Conservation (phyloP, 2,329 filamentous ascomycete species). For the Aspergillus aculeatinus region DNA sequence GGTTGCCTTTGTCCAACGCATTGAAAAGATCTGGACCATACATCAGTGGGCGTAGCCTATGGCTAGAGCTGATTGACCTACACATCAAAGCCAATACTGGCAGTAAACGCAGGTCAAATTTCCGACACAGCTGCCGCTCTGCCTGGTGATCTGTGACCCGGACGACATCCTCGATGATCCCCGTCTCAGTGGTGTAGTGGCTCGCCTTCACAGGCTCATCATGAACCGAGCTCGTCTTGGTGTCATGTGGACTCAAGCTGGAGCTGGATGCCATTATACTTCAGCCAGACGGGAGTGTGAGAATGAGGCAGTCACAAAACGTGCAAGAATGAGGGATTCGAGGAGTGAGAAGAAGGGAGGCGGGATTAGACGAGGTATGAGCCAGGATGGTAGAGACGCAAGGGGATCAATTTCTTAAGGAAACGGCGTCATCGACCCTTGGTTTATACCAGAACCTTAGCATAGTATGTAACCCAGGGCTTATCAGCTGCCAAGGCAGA, state of each 20-base stretch:
- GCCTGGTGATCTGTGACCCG: constrained; percentile 46
- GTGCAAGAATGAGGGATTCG: neutral
- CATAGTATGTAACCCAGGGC: neutral
- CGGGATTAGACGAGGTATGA: neutral
- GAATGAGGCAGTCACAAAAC: neutral
- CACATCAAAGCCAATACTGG: constrained; percentile 61
- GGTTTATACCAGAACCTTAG: neutral
- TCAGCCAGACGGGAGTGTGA: neutral
- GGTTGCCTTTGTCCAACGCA: constrained; percentile 51
- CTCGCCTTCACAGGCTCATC: constrained; percentile 15
- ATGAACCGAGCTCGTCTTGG: neutral
- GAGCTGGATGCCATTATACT: neutral
- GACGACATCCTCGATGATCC: constrained; percentile 28
- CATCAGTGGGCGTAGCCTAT: neutral
- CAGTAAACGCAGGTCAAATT: constrained; percentile 53
- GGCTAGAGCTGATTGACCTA: constrained; percentile 22
- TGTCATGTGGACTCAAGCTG: neutral
- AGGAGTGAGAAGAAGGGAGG: neutral
- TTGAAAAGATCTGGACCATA: constrained; percentile 53
- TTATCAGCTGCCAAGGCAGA: neutral
- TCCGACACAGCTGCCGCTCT: constrained; percentile 53
- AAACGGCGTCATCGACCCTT: neutral
- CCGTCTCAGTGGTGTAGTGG: constrained; percentile 14
- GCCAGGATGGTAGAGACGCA: neutral
- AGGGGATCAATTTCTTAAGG: neutral